A percentile compares a stretch with the other conserved stretches of the same genome.
phyloP scores from a whole-genome alignment of 2,329 filamentous ascomycete species.

The Blumeriella jaapii region DNA sequence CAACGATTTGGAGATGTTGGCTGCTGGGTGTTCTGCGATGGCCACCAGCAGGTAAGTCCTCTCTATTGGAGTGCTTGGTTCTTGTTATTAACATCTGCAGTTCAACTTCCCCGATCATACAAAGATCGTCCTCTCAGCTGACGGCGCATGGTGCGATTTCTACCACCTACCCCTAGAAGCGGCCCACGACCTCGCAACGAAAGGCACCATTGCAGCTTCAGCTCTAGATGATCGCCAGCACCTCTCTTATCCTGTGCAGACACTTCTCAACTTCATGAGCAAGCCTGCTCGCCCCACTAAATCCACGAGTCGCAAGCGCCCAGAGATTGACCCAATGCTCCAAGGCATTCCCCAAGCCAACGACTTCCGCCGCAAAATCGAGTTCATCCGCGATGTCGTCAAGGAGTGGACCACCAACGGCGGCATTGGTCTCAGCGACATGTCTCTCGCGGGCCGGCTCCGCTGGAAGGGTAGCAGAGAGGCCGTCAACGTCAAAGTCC shows the following conservation, averaged over 20 bases:
- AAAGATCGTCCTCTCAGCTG: conserved; percentile 66
- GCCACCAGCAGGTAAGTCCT: conserved; percentile 55
- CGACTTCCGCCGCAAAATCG: conserved; percentile 60
- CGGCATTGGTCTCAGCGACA: conserved; percentile 56
- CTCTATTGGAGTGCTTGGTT: not conserved
- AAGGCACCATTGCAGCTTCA: conserved; percentile 57
- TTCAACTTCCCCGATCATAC: conserved; percentile 86
- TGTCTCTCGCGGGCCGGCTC: conserved; percentile 39
- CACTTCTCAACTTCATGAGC: conserved; percentile 54
- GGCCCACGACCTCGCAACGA: conserved; percentile 49
- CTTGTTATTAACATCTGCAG: conserved; percentile 30
- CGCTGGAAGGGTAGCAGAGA: conserved; percentile 50
- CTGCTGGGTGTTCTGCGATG: conserved; percentile 72
- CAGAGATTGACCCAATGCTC: conserved; percentile 48
- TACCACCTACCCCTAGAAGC: conserved; percentile 65
- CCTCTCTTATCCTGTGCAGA: conserved; percentile 60
- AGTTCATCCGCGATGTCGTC: conserved; percentile 57
- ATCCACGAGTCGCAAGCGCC: conserved; percentile 41
- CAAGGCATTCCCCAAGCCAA: conserved; percentile 60
- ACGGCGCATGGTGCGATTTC: conserved; percentile 67
- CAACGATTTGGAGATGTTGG: conserved; percentile 72
- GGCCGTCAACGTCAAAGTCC: conserved; percentile 37
- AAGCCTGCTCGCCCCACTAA: conserved; percentile 37
- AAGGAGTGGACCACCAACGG: conserved; percentile 60
- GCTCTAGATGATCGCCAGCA: conserved; percentile 60